Evolutionary conservation across 441 rosid genomes (phyloP).

Genomic region (Gossypium schwendimanii): DNA sequence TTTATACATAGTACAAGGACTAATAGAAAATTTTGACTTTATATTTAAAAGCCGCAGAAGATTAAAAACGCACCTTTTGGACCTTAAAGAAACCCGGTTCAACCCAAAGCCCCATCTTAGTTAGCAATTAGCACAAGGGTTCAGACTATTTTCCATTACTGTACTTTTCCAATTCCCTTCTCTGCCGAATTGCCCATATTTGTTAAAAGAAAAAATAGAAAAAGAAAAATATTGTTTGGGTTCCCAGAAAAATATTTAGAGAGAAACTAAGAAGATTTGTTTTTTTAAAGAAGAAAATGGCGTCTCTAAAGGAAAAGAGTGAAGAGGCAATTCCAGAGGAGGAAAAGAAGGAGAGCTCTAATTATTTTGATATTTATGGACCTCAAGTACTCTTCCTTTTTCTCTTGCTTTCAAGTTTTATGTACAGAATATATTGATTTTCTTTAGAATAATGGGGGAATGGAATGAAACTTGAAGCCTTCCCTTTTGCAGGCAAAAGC

Average conservation of each 20-base stretch:
- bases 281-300: slow-evolving; percentile 18
- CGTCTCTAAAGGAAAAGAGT: slow-evolving; percentile 26
- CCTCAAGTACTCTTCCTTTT: slow-evolving; percentile 18
- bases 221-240: slow-evolving; percentile 10
- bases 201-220: neutral
- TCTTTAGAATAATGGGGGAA: neutral
- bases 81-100: neutral
- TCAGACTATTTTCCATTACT: neutral
- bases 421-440: neutral
- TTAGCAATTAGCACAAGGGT: neutral
- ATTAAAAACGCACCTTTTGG: slow-evolving; percentile 3
- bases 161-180: neutral
- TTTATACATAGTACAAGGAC: too few relatives aligned
- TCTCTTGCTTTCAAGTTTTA: neutral
- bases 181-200: neutral
- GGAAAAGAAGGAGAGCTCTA: slow-evolving; percentile 19
- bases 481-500: slow-evolving; percentile 64
- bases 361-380: slow-evolving; percentile 63
- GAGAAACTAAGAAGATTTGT: neutral
- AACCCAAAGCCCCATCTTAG: neutral
- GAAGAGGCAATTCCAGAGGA: slow-evolving; percentile 25
- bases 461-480: neutral
- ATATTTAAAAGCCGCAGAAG: too few relatives aligned
- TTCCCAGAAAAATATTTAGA: slow-evolving; percentile 45
- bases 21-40: too few relatives aligned